Base-by-base conservation (phyloP, 1,284 basidiomycete genomes). In the Boletus austroedulis region DNA sequence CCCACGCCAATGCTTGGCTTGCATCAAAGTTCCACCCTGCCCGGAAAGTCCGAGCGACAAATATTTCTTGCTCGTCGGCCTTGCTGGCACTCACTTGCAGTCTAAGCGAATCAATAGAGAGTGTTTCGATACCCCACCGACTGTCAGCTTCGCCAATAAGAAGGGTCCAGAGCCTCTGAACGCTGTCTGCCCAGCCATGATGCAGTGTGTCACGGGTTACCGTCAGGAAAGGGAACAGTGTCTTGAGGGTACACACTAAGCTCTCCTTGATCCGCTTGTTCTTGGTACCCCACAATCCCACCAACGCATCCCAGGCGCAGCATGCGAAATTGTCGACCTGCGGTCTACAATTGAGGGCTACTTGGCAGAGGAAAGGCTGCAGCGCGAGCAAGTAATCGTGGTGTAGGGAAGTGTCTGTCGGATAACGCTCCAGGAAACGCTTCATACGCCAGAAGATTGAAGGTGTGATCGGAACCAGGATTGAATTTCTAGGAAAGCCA, bases 1-100 rank as follows among this genome's bases (percentile, higher is more conserved):
- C 82, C 95, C 95, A 98, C 1, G 85, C 80, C 38, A 92, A 70
- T 0, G 91, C 90, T 68, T 92, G 86, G 24, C 74, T 77, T 0
- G 81, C 68, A 57, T 84, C 83, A 65, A 98, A 93, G 61, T 84
- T 82, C 75, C 80, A 83, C 4, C 91, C 92, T 45, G 86, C 80
- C 44, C 82, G 77, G 68, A 93, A 91, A 1, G 87, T 89, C 23
- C 70, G 76, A 0, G 83, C 80, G 24, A 80, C 72, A 62, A 92
- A 91, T 19, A 85, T 76, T 14, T 68, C 64, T 40, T 68, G 58
- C 15, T 64, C 61, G n/a, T 65, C 65, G 31, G 59, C 58, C 6
- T 63, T 59, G 10, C 60, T 61, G 44, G 50, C 41, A 47, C 64
- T 62, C 19, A 65, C 62, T 60, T 85, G 79, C 11, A 93, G 70